These are phyloP conservation scores for Alternaria gaisen DNA, from an alignment of 2,329 filamentous ascomycete genomes.

Conservation along the genomic window DNA sequence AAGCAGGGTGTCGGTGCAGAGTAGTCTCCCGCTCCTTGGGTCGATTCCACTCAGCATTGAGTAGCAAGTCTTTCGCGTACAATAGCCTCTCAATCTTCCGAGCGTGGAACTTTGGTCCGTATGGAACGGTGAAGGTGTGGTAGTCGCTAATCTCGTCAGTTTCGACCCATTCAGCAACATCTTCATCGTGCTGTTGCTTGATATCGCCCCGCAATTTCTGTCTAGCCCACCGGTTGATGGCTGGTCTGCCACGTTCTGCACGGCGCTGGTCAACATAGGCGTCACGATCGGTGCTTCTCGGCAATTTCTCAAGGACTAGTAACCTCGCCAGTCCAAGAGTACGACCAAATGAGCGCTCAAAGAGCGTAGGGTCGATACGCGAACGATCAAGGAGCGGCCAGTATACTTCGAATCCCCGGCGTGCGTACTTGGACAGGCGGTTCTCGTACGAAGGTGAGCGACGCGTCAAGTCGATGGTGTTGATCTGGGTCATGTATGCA, in stretches of 20 bases:
- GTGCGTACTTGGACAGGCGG: constrained; percentile 81
- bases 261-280: constrained; percentile 75
- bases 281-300: constrained; percentile 73
- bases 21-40: constrained; percentile 77
- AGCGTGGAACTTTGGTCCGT: constrained; percentile 64
- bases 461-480: constrained; percentile 79
- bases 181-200: constrained; percentile 79
- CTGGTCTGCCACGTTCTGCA: constrained; percentile 74
- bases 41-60: constrained; percentile 87
- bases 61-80: constrained; percentile 80
- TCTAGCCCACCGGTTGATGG: constrained; percentile 54
- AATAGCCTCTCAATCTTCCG: constrained; percentile 82
- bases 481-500: constrained; percentile 83
- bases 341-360: constrained; percentile 79
- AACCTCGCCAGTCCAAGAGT: constrained; percentile 81
- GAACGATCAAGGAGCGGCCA: constrained; percentile 78
- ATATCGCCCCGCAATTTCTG: constrained; percentile 70
- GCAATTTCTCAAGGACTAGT: constrained; percentile 80
- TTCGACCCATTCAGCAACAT: constrained; percentile 83
- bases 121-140: constrained; percentile 72
- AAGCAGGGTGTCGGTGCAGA: constrained; percentile 84
- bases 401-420: constrained; percentile 83
- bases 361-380: constrained; percentile 85
- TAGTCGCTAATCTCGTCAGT: constrained; percentile 81
- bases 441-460: constrained; percentile 89